Percentiles rank a stretch among this genome's conserved stretches.
Evolutionary conservation across 2,329 filamentous ascomycete species (phyloP).

Genomic region (Elsinoe fawcettii): DNA sequence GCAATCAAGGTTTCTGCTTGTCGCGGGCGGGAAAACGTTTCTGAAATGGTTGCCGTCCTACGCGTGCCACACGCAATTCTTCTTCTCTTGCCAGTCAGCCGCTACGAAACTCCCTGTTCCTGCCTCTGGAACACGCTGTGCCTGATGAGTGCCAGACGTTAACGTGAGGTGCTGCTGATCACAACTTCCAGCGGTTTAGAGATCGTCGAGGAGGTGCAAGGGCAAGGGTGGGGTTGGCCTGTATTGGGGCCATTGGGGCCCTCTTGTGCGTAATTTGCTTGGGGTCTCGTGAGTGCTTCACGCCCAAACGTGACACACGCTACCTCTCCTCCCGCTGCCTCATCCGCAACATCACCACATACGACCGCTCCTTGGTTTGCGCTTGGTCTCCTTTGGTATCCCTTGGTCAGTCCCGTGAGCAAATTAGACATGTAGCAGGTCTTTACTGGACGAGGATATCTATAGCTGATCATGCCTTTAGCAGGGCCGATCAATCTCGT

Average conservation of each 20-base stretch:
- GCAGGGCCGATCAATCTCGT: not conserved
- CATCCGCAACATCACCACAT: not conserved
- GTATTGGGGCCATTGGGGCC: not conserved
- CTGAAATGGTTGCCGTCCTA: not conserved
- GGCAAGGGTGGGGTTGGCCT: not conserved
- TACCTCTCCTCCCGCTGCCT: slow-evolving; percentile 11
- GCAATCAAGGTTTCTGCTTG: slow-evolving; percentile 12
- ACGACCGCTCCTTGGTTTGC: not conserved
- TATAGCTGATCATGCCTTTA: slow-evolving; percentile 9
- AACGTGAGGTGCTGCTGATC: slow-evolving; percentile 10
- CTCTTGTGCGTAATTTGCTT: not conserved
- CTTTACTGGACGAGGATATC: not conserved
- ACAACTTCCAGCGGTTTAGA: not conserved
- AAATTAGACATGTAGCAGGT: slow-evolving; percentile 15
- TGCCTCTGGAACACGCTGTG: not conserved
- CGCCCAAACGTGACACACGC: slow-evolving; percentile 14
- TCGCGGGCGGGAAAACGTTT: slow-evolving; percentile 6
- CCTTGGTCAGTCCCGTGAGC: slow-evolving; percentile 9
- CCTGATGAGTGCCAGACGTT: not conserved
- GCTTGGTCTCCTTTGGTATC: not conserved
- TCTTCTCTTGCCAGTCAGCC: not conserved
- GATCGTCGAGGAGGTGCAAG: not conserved
- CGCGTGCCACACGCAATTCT: not conserved
- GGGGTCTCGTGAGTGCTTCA: slow-evolving; percentile 5
- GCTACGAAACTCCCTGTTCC: slow-evolving; percentile 7